A percentile compares a stretch with the other conserved stretches of the same genome.
These are phyloP conservation scores for Saprolegnia parasitica DNA, from an alignment of 352 stramenopile genomes.

Conservation along the genomic window DNA sequence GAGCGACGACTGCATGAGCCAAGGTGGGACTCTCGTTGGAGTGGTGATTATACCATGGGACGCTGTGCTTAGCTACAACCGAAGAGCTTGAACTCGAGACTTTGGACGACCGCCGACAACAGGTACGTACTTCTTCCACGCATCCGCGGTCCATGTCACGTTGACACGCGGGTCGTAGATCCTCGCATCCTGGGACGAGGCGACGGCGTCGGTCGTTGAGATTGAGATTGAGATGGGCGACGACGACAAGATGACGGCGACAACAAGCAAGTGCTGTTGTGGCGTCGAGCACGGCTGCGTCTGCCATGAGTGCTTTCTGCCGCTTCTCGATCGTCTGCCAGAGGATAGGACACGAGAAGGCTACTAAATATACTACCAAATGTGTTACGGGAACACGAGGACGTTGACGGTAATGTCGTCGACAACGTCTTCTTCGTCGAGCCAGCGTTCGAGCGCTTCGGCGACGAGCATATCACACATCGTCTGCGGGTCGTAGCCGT, in stretches of 20 bases:
- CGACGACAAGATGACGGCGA: not conserved
- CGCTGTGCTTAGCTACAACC: slow-evolving; percentile 2
- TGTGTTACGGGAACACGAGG: not conserved
- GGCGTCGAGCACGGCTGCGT: not conserved
- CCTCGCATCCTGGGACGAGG: too few relatives aligned
- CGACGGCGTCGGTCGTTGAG: too few relatives aligned
- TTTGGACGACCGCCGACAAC: not conserved
- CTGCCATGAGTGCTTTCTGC: not conserved
- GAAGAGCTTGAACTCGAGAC: slow-evolving; percentile 13
- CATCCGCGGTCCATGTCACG: too few relatives aligned
- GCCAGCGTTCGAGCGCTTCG: slow-evolving; percentile 69
- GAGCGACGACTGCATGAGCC: slow-evolving; percentile 2
- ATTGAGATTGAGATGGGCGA: too few relatives aligned
- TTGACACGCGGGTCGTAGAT: too few relatives aligned
- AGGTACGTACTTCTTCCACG: too few relatives aligned
- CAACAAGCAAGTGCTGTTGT: not conserved
- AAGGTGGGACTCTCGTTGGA: not conserved
- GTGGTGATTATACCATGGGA: not conserved
- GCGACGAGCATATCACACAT: slow-evolving; percentile 59
- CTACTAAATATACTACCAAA: not conserved
- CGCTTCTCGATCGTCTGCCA: not conserved
- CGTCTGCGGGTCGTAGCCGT: slow-evolving; percentile 54
- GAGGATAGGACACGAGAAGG: not conserved
- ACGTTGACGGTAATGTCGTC: slow-evolving; percentile 66
- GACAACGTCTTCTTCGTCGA: slow-evolving; percentile 71